Base-by-base conservation (phyloP, 1,284 basidiomycete species). In the Coniferiporia sulphurascens region DNA sequence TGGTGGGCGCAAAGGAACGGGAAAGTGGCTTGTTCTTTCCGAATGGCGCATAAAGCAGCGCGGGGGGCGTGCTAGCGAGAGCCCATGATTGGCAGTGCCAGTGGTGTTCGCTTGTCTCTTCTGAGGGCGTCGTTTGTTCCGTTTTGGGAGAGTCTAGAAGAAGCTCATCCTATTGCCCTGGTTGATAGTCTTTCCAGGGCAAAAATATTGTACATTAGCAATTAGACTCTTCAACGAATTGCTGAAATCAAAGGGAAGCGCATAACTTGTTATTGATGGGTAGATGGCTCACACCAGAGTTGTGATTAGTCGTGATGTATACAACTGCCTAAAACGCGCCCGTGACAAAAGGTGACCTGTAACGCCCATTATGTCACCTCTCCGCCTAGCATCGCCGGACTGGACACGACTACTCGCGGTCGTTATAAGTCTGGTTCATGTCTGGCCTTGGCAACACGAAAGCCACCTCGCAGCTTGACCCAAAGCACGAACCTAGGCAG, bases 401-500 rank as follows among this genome's bases (percentile, higher is more conserved):
- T n/a, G 36, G 36, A 6, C 36, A 38, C 36, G 36, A 38, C 36
- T 38, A 13, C n/a, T n/a, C n/a, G n/a, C n/a, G n/a, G n/a, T n/a
- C 36, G 36, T 13, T 38, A 38, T 7, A 38, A 38, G 36, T n/a
- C 15, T 19, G 19, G 46, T 35, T 41, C 46, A 62, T 62, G 60
- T 58, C 60, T 22, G 46, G 35, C 56, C 52, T 34, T 50, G 56
- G 55, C 52, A 51, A 58, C 56, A 27, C 35, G 35, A 56, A 48
- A 19, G 27, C 35, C 12, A 34, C 22, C 48, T 27, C 21, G 55
- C 55, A 68, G 60, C 66, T 67, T 66, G 55, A 66, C 65, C 67
- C 72, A 67, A 63, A 65, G 67, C 61, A 56, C 67, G 50, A 58
- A 53, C 38, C 56, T 60, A 55, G 45, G 61, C 59, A 67, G 66